Conservation (phyloP, 257 asterid genomes). For the Ehretia macrophylla region DNA sequence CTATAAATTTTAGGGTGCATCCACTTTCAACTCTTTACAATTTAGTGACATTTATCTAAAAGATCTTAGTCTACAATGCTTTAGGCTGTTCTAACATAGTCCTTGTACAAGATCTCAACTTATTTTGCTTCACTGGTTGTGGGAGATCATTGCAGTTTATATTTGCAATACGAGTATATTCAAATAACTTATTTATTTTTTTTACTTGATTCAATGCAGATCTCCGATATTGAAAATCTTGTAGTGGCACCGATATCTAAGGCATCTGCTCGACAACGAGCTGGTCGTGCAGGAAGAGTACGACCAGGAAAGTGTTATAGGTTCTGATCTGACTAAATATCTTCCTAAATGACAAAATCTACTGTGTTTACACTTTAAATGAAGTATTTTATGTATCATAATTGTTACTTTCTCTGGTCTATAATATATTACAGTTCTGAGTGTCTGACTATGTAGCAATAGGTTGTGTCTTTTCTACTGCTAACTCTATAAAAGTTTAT, state of each 20-base stretch:
- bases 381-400: not conserved
- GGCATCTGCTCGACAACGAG: constrained; percentile 96
- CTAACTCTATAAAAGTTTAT: too few species aligned
- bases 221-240: constrained; percentile 83
- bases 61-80: too few species aligned
- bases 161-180: not conserved
- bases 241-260: constrained; percentile 90
- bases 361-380: not conserved
- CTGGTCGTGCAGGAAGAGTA: constrained; percentile 98
- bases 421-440: too few species aligned
- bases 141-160: too few species aligned
- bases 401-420: not conserved
- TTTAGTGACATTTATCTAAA: too few species aligned
- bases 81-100: too few species aligned
- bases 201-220: constrained; percentile 36
- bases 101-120: too few species aligned
- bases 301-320: constrained; percentile 98
- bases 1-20: too few species aligned
- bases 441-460: too few species aligned
- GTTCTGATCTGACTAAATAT: constrained; percentile 23
- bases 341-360: constrained; percentile 1
- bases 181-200: not conserved
- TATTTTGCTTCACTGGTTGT: too few species aligned
- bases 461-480: too few species aligned
- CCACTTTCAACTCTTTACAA: too few species aligned